Conservation (phyloP, 257 asterid genomes). For the Ilex asprella region DNA sequence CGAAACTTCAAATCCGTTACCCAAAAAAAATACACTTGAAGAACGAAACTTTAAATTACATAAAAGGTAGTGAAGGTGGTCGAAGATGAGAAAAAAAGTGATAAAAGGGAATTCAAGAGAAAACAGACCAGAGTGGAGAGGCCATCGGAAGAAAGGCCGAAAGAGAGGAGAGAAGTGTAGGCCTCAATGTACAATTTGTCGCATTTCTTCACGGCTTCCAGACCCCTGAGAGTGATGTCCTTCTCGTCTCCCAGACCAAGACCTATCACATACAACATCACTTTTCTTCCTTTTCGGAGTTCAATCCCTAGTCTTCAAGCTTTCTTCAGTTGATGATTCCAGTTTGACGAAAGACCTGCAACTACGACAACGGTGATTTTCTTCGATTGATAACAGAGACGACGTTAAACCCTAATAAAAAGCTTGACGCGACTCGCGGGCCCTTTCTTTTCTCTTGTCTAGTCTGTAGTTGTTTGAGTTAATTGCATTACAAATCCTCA, state of each 20-base stretch:
- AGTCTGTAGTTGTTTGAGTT: too few relatives aligned
- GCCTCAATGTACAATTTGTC: constrained; percentile 80
- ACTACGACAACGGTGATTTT: background rate
- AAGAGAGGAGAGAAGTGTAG: constrained; percentile 90
- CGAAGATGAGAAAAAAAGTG: background rate
- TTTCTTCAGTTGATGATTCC: background rate
- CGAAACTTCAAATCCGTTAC: constrained; percentile 14
- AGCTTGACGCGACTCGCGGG: too few relatives aligned
- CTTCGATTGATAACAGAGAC: background rate
- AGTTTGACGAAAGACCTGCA: background rate
- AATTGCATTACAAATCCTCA: too few relatives aligned
- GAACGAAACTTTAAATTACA: background rate
- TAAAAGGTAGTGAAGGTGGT: too few relatives aligned
- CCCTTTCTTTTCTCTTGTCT: too few relatives aligned
- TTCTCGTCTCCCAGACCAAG: constrained; percentile 86
- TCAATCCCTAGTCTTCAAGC: background rate
- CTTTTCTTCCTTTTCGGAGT: background rate
- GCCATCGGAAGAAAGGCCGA: constrained; percentile 70
- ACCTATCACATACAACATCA: constrained; percentile 65
- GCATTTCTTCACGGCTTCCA: constrained; percentile 71
- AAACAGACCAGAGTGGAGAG: constrained; percentile 49
- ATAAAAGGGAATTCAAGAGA: background rate
- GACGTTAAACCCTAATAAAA: background rate
- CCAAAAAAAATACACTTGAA: background rate
- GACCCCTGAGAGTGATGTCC: constrained; percentile 79